A percentile compares a stretch with the other conserved stretches of the same genome.
phyloP scores from a whole-genome alignment of 2,329 filamentous ascomycete species.

The Phaeosphaeriaceae sp. region DNA sequence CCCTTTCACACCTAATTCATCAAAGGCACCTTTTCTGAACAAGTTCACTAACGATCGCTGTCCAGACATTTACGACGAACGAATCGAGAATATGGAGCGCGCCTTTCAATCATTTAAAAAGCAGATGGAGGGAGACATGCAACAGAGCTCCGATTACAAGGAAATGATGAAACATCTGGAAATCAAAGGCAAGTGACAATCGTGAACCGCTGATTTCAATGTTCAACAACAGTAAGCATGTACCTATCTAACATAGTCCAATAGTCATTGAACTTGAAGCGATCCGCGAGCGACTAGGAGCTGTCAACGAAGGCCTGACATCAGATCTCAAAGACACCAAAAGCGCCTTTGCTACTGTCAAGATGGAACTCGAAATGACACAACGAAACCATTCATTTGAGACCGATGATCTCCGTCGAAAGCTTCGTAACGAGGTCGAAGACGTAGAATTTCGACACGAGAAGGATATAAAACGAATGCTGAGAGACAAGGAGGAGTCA shows the following conservation, averaged over 20 bases:
- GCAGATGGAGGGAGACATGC: slow-evolving; percentile 72
- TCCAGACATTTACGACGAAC: slow-evolving; percentile 79
- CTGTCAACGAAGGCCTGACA: slow-evolving; percentile 63
- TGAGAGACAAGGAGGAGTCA: slow-evolving; percentile 57
- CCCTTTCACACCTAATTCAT: slow-evolving; percentile 29
- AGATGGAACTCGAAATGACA: slow-evolving; percentile 59
- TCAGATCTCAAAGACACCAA: slow-evolving; percentile 71
- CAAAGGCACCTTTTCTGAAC: slow-evolving; percentile 64
- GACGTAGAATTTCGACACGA: slow-evolving; percentile 61
- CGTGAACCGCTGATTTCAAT: background rate
- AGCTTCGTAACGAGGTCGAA: slow-evolving; percentile 64
- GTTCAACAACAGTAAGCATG: background rate
- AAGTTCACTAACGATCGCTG: slow-evolving; percentile 74
- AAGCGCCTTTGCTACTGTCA: slow-evolving; percentile 58
- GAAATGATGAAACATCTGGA: slow-evolving; percentile 78
- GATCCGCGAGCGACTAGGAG: slow-evolving; percentile 57
- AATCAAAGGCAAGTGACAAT: slow-evolving; percentile 66
- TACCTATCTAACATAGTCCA: slow-evolving; percentile 3
- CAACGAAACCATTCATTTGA: slow-evolving; percentile 60
- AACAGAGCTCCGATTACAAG: slow-evolving; percentile 72
- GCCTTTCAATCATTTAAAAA: slow-evolving; percentile 75
- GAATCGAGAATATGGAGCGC: slow-evolving; percentile 76
- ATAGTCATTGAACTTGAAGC: slow-evolving; percentile 64
- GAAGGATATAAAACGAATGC: slow-evolving; percentile 63
- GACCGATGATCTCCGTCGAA: slow-evolving; percentile 59